Evolutionary conservation across 2,329 filamentous ascomycete genomes (phyloP), one percentile per base, ranked within the genome.

Genomic region (Grosmannia clavigera): DNA sequence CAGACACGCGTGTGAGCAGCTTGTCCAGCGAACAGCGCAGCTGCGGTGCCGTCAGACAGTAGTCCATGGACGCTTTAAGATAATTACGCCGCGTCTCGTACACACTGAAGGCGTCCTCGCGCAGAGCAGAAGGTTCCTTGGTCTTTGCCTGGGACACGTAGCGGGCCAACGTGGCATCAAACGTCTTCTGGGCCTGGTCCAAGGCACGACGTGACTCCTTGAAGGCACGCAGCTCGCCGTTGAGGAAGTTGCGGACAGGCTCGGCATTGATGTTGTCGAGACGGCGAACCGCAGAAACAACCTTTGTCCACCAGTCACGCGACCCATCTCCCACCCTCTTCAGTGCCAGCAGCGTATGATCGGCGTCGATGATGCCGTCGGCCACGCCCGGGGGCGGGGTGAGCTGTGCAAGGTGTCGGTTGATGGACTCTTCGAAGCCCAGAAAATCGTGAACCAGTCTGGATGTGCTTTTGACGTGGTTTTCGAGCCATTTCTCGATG

Each of bases 81-180:
- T 99, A 99, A 38, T 85, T 83, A 69, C 94, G 95, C 61, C 92
- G 84, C 29, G 90, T 88, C 76, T 97, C 94, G 70, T 96, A 94
- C 46, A 97, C 83, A 70, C 94, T 86, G 68, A 99, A 99, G 0
- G 94, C 94, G 73, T 99, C 94, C 72, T 99, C 94, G 62, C 94
- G 82, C 60, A 99, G 77, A 1, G 91, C 83, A 0, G 91, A 96
- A 0, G 92, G 83, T 72, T 99, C 94, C 73, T 97, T 99, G 6
- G 90, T 86, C 76, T 96, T 97, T 65, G 86, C 88, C 72, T 96
- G 91, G 3, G 82, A 78, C 5, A 91, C 81, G 69, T 95, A 97
- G 61, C 92, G 84, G 27, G 88, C 83, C 61, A 96, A 81, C 3
- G 88, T 84, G 59, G 82, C 81, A 70, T 99, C 94, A 68, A 92